A percentile compares a stretch with the other conserved stretches of the same genome.
These are phyloP conservation scores for Tuber melanosporum DNA, from an alignment of 495 filamentous ascomycete genomes.

Conservation along the genomic window DNA sequence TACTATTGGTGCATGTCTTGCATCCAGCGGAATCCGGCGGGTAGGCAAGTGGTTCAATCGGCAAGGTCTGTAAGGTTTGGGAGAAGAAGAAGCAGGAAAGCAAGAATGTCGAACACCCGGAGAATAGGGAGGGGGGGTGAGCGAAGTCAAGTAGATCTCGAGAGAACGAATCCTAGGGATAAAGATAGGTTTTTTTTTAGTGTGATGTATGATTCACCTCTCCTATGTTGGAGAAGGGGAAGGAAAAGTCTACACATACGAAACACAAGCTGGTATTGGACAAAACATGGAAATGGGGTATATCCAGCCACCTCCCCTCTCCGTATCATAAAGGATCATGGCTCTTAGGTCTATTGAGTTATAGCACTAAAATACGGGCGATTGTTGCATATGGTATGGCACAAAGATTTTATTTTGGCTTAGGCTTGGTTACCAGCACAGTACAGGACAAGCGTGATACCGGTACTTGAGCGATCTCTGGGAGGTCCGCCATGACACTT, in stretches of 20 bases:
- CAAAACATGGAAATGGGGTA: not conserved
- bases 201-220: not conserved
- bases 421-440: not conserved
- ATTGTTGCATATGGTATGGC: not conserved
- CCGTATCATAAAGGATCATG: not conserved
- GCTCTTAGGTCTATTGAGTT: not conserved
- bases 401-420: not conserved
- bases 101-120: not conserved
- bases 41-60: not conserved
- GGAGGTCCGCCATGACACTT: not conserved
- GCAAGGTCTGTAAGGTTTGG: not conserved
- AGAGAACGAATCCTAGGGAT: not conserved
- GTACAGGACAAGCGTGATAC: too few species aligned
- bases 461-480: not conserved
- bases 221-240: not conserved
- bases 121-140: not conserved
- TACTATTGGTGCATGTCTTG: not conserved
- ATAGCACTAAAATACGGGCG: not conserved
- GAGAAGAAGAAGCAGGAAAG: not conserved
- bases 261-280: not conserved
- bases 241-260: not conserved
- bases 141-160: not conserved
- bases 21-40: not conserved
- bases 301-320: not conserved
- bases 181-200: not conserved